Percentiles rank a stretch among this genome's conserved stretches.
phyloP scores from a whole-genome alignment of 2,329 filamentous ascomycete species.

The Aspergillus niger region DNA sequence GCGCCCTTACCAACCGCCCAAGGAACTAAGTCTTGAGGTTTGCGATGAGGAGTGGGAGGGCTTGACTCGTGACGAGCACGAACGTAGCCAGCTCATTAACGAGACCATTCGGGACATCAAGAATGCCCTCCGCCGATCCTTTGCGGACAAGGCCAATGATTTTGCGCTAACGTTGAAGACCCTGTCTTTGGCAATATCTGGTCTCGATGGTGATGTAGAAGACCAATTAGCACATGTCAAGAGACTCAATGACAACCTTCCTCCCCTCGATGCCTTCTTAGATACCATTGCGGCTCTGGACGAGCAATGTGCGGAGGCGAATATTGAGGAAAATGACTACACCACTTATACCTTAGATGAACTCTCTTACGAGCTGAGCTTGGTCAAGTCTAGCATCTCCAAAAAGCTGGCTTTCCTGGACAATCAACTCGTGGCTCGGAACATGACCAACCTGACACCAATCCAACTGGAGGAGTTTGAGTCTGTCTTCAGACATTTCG shows the following conservation, averaged over 20 bases:
- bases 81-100: conserved; percentile 89
- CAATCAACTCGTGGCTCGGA: conserved; percentile 96
- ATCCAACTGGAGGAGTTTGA: conserved; percentile 99
- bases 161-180: conserved; percentile 95
- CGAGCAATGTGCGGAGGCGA: conserved; percentile 88
- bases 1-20: conserved; percentile 85
- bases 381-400: conserved; percentile 88
- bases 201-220: conserved; percentile 95
- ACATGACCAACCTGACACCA: conserved; percentile 97
- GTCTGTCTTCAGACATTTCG: conserved; percentile 96
- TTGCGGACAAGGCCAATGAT: conserved; percentile 97
- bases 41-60: conserved; percentile 80
- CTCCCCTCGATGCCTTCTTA: conserved; percentile 88
- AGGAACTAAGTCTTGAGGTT: conserved; percentile 76
- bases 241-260: conserved; percentile 78
- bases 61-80: conserved; percentile 81
- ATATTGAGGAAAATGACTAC: conserved; percentile 99
- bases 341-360: conserved; percentile 99
- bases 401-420: conserved; percentile 97
- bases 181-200: conserved; percentile 89
- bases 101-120: conserved; percentile 99
- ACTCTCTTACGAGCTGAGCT: conserved; percentile 84
- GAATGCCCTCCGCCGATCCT: conserved; percentile 85
- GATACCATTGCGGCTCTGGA: conserved; percentile 84
- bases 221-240: conserved; percentile 89